Base-by-base conservation (phyloP, 345 rosid species). In the Dovyalis caffra region DNA sequence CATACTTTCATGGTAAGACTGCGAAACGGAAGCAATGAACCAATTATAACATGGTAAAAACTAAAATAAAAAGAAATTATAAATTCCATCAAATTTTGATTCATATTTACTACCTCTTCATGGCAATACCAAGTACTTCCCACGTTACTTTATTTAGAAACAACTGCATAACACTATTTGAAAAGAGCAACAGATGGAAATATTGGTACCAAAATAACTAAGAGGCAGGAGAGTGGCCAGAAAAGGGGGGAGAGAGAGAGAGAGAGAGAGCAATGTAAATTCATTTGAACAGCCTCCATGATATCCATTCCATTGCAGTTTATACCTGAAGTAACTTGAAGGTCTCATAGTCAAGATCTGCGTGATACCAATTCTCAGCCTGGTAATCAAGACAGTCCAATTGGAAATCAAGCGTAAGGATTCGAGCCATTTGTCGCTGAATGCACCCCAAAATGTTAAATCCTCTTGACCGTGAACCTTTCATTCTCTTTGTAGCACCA, bases 291-390 rank as follows among this genome's bases (percentile, higher is more conserved):
- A 15, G 53, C 15, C 20, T 23, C 33, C 70, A 66, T 34, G 37
- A 37, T 40, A 20, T 14, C 23, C 21, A 15, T 64, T 64, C 67
- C 35, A 10, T 14, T 8, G 8, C 23, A 32, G 61, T 51, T 51
- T 11, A 34, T 47, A 95, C 99, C 99, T 95, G 99, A 87, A 95
- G 99, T 58, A 83, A 83, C 79, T 86, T 84, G 87, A 93, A 95
- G 7, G 99, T 95, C 86, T 93, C 98, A 49, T 78, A 87, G 74
- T 93, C 99, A 47, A 95, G 99, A 89, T 95, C 99, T 26, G 99
- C 99, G 70, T 93, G 98, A 81, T 85, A 88, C 96, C 98, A 95
- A 72, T 91, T 95, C 76, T 86, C 83, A 71, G 85, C 82, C 26
- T 90, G 86, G 70, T 91, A 95, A 84, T 93, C 91, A 7, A 95